Conservation (phyloP, 2,329 filamentous ascomycete species). For the Conoideocrella luteorostrata region DNA sequence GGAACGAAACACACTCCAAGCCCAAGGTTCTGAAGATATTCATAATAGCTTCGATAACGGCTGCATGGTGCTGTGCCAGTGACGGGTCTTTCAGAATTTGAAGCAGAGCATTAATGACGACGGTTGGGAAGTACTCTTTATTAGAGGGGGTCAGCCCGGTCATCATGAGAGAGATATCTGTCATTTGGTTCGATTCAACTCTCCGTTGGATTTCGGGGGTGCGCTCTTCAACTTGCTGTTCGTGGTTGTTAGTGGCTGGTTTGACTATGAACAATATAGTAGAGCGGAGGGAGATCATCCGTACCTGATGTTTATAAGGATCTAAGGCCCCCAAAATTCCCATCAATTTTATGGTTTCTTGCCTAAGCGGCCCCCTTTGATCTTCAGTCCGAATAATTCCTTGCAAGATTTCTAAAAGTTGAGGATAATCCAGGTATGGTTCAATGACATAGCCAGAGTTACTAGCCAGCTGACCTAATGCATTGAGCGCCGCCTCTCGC, state of each 20-base stretch:
- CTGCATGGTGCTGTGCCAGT: slow-evolving; percentile 81
- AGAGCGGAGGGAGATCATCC: no score
- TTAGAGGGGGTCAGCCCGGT: slow-evolving; percentile 91
- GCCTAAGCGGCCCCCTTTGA: slow-evolving; percentile 74
- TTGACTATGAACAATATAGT: no score
- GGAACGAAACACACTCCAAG: slow-evolving; percentile 90
- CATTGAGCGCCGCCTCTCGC: slow-evolving; percentile 83
- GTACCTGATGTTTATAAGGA: slow-evolving; percentile 88
- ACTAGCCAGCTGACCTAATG: slow-evolving; percentile 85
- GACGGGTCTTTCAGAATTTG: slow-evolving; percentile 89
- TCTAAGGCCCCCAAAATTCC: slow-evolving; percentile 92
- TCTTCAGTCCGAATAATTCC: slow-evolving; percentile 88
- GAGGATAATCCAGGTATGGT: slow-evolving; percentile 90
- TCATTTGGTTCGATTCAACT: slow-evolving; percentile 60
- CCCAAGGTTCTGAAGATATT: slow-evolving; percentile 97
- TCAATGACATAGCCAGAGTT: slow-evolving; percentile 97
- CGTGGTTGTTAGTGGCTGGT: slow-evolving; percentile 7
- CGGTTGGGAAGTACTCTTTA: slow-evolving; percentile 97
- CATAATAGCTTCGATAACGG: slow-evolving; percentile 96
- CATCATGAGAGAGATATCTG: slow-evolving; percentile 97
- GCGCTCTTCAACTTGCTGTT: slow-evolving; percentile 74
- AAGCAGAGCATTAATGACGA: slow-evolving; percentile 92
- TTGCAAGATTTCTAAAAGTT: slow-evolving; percentile 86
- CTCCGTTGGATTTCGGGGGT: slow-evolving; percentile 72
- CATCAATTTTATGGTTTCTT: slow-evolving; percentile 94